Conservation (phyloP, 352 stramenopile species). For the Pythium brassicae region DNA sequence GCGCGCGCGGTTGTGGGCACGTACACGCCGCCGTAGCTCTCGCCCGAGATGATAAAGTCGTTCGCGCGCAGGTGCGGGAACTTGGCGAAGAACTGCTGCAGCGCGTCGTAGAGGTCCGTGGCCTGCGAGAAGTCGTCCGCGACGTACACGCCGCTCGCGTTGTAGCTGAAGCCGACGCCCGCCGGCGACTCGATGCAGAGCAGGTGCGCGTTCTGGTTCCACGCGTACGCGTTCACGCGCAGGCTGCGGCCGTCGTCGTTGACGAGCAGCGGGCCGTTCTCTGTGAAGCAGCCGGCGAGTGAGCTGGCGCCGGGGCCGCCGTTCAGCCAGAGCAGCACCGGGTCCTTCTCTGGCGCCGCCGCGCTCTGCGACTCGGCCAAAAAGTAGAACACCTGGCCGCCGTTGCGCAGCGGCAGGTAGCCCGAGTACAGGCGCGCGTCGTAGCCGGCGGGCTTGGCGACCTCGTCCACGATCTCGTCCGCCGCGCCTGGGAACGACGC, state of each 20-base stretch:
- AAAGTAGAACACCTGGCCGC: slow-evolving; percentile 63
- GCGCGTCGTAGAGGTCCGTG: slow-evolving; percentile 63
- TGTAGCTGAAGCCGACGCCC: slow-evolving; percentile 67
- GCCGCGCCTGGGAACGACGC: slow-evolving; percentile 25
- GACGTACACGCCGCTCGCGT: slow-evolving; percentile 53
- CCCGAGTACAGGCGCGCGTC: slow-evolving; percentile 48
- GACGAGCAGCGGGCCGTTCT: slow-evolving; percentile 70
- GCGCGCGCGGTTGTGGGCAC: slow-evolving; percentile 51
- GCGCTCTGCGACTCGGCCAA: slow-evolving; percentile 56
- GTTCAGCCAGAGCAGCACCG: slow-evolving; percentile 68
- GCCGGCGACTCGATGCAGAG: slow-evolving; percentile 62
- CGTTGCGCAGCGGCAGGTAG: slow-evolving; percentile 48
- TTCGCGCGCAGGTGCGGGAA: slow-evolving; percentile 82
- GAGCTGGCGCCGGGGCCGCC: slow-evolving; percentile 59
- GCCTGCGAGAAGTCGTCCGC: slow-evolving; percentile 73
- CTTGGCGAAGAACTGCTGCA: slow-evolving; percentile 83
- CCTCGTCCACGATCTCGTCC: slow-evolving; percentile 44
- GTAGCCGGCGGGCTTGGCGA: slow-evolving; percentile 49
- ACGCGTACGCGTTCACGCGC: slow-evolving; percentile 43
- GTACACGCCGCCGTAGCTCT: slow-evolving; percentile 82
- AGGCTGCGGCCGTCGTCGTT: slow-evolving; percentile 42
- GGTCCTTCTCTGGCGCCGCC: slow-evolving; percentile 26
- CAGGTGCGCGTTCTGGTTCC: slow-evolving; percentile 54
- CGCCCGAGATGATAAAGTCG: slow-evolving; percentile 77
- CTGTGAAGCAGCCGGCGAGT: slow-evolving; percentile 53